Base-by-base conservation (phyloP, 192 early-diverging fungal species). In the Chytriomyces sp. region DNA sequence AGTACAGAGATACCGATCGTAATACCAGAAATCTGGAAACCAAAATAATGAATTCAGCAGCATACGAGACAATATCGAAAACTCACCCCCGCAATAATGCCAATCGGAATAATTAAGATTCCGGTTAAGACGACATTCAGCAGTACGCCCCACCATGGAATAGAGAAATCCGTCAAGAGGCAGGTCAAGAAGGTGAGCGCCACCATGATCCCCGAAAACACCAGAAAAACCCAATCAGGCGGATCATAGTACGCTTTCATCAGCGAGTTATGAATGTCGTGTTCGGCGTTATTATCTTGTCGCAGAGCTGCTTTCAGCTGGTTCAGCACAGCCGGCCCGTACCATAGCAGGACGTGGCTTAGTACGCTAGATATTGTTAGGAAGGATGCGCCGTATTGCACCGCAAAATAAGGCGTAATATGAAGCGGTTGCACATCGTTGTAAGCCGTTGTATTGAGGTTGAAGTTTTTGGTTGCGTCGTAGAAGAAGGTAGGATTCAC, bases 1-100 rank as follows among this genome's bases (percentile, higher is more conserved):
- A 94, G 83, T 39, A 95, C 87, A 78, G 93, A 93, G 39, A 95
- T 80, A 39, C 89, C 89, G 17, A 92, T 84, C 55, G 87, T 84
- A 64, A 84, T 85, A 74, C 93, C 93, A 19, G 91, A 88, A 22
- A 94, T 49, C 44, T 49, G 22, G 22, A 49, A 49, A 49, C 14
- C 14, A 81, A 87, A 49, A 49, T n/a, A 49, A 44, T 10, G 19
- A 44, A 44, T 10, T 10, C 7, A 44, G 19, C 41, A 10, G 17
- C 44, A 2, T n/a, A 49, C 44, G 22, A 22, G 44, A 2, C 74
- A 67, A 55, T 79, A 75, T 64, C 82, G 81, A 32, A n/a, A 89
- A 90, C n/a, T 49, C 22, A 49, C 83, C 3, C 81, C 88, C 19
- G 89, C 90, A 66, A 96, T 88, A 31, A 94, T 70, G 71, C 93